Base-by-base conservation (phyloP, 208 protist species). In the Crithidia brevicula region DNA sequence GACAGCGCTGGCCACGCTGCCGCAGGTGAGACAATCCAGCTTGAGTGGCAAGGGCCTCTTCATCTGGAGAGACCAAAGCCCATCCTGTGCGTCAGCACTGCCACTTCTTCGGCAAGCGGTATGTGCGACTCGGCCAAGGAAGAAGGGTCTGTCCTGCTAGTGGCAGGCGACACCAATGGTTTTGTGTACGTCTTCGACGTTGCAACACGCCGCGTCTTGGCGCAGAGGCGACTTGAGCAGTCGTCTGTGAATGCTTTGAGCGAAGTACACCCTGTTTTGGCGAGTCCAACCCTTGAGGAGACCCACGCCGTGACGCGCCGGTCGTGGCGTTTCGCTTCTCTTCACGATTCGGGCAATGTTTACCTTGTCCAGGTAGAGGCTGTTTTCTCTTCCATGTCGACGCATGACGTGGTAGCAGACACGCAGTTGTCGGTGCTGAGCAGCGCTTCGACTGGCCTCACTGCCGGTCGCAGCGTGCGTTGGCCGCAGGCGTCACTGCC, bases 141-240 rank as follows among this genome's bases (percentile, higher is more conserved):
- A 15, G 22, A 11, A 23, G n/a, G n/a, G 11, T 16, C 18, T 27
- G 31, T 23, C n/a, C 27, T 82, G 33, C 42, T 87, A 2, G 40
- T 87, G 15, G 75, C 81, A 0, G 88, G 85, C 20, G 88, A 94
- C 62, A 90, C 88, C 3, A 89, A 82, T 61, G 85, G 88, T 2
- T 1, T 72, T 13, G 62, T 94, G 13, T 74, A 71, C 45, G 72
- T 86, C 3, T 52, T 84, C 16, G 31, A 71, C 27, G 34, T 64
- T 22, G 56, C 2, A 15, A 61, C 51, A n/a, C 77, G 70, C 34
- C 27, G 20, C 2, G 58, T 73, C 9, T 36, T 52, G 2, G 42
- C 70, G 11, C 40, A 62, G 25, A 7, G 34, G 27, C 43, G 46
- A n/a, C 51, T 82, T 11, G 76, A 81, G 52, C 72, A 72, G 45